These are phyloP conservation scores for Colletotrichum melonis DNA, from an alignment of 2,329 filamentous ascomycete genomes.

Conservation along the genomic window DNA sequence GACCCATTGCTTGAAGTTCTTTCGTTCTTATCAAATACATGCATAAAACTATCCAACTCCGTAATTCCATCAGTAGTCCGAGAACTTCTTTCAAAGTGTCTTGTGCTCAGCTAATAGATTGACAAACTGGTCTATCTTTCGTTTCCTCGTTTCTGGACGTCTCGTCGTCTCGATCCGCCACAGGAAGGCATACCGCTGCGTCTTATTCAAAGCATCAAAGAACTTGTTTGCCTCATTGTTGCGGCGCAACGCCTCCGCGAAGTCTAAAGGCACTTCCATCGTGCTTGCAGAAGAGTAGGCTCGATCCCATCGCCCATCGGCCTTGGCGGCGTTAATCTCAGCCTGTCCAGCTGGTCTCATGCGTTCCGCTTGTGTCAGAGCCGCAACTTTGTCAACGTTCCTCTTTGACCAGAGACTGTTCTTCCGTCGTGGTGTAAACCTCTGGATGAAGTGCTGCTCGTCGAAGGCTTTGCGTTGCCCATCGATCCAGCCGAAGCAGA, in stretches of 20 bases:
- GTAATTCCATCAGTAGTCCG: background rate
- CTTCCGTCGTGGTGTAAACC: conserved; percentile 67
- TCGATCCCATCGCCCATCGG: conserved; percentile 67
- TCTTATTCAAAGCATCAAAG: conserved; percentile 57
- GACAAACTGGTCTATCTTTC: conserved; percentile 55
- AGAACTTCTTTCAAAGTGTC: conserved; percentile 37
- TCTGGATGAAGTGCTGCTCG: conserved; percentile 60
- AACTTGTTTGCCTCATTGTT: conserved; percentile 48
- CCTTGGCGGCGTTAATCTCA: conserved; percentile 65
- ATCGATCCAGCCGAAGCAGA: conserved; percentile 74
- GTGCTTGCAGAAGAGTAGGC: conserved; percentile 64
- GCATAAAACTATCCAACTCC: background rate
- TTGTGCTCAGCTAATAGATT: conserved; percentile 49
- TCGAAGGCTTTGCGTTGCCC: conserved; percentile 61
- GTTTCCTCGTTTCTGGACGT: conserved; percentile 46
- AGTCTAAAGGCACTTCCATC: conserved; percentile 60
- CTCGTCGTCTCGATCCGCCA: conserved; percentile 57
- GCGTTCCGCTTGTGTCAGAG: conserved; percentile 55
- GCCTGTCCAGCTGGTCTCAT: conserved; percentile 61
- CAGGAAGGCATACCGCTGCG: conserved; percentile 58
- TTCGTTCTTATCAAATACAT: no score
- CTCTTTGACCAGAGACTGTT: conserved; percentile 69
- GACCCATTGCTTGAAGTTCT: no score
- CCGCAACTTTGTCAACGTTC: conserved; percentile 64
- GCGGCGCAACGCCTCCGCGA: conserved; percentile 54